phyloP scores from a whole-genome alignment of 2,329 filamentous ascomycete genomes.

The Leptographium radiaticola region DNA sequence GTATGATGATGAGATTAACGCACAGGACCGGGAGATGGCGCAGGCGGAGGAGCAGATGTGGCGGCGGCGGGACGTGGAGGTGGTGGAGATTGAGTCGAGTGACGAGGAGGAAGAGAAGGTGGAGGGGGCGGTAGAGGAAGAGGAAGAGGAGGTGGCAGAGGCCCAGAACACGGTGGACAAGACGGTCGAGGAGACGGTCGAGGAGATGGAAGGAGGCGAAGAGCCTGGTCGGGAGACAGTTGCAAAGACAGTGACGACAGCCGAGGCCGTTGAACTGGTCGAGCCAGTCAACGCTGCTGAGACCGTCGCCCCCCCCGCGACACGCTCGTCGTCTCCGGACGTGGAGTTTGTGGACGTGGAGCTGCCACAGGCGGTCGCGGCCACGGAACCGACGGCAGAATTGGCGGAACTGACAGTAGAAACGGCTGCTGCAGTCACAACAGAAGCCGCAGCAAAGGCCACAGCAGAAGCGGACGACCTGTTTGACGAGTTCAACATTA shows the following conservation, averaged over 20 bases:
- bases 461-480: conserved; percentile 7
- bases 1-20: conserved; percentile 47
- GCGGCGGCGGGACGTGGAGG: conserved; percentile 26
- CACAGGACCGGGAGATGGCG: conserved; percentile 45
- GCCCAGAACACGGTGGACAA: too few relatives aligned
- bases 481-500: conserved; percentile 53
- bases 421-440: not conserved
- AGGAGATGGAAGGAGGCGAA: too few relatives aligned
- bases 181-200: not conserved
- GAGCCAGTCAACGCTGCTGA: too few relatives aligned
- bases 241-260: not conserved
- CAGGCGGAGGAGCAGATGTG: conserved; percentile 40
- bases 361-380: not conserved
- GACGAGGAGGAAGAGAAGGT: conserved; percentile 31
- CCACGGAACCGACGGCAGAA: too few relatives aligned
- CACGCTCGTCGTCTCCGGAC: not conserved
- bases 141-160: too few relatives aligned
- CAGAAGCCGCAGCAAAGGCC: not conserved
- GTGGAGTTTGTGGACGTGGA: conserved; percentile 24
- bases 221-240: too few relatives aligned
- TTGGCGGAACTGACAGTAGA: not conserved
- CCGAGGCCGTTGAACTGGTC: not conserved
- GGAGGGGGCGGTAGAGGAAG: not conserved
- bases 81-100: conserved; percentile 51
- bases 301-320: not conserved